Percentiles rank a stretch among this genome's conserved stretches.
These are phyloP conservation scores for Osmanthus fragrans DNA, from an alignment of 257 asterid genomes.

Conservation along the genomic window DNA sequence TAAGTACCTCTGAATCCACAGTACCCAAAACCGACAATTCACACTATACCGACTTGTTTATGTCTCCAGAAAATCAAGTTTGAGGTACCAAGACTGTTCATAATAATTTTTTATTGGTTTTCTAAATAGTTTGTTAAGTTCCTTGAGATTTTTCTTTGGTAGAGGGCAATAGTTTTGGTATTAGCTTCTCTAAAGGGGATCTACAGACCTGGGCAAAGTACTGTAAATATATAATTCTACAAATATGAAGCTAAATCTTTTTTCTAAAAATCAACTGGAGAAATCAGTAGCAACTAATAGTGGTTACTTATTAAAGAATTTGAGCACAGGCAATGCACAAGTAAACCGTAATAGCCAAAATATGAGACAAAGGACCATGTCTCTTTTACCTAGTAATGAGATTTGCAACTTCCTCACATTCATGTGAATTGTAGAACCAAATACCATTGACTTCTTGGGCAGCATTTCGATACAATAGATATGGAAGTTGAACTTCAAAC, in stretches of 20 bases:
- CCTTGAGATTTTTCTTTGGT: neutral
- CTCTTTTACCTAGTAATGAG: slow-evolving; percentile 64
- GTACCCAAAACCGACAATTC: no score
- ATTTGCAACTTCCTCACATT: slow-evolving; percentile 78
- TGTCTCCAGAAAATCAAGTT: no score
- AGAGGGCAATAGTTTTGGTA: neutral
- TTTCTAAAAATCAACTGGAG: neutral
- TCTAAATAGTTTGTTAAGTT: neutral
- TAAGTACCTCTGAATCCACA: no score
- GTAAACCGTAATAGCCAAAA: neutral
- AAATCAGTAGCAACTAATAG: neutral
- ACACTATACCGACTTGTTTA: no score
- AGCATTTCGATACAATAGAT: slow-evolving; percentile 75
- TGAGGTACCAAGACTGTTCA: neutral
- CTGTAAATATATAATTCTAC: neutral
- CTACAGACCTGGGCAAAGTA: neutral
- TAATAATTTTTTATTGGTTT: no score
- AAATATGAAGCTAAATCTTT: neutral
- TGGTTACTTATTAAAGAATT: neutral
- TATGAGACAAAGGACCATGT: slow-evolving; percentile 12
- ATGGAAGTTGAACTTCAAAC: slow-evolving; percentile 82
- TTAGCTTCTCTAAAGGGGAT: neutral
- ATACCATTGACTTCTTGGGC: slow-evolving; percentile 87
- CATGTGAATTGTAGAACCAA: slow-evolving; percentile 86
- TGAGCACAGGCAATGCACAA: neutral